Base-by-base conservation (phyloP, 176 grass and related monocot genomes). In the Miscanthus lutarioriparius region DNA sequence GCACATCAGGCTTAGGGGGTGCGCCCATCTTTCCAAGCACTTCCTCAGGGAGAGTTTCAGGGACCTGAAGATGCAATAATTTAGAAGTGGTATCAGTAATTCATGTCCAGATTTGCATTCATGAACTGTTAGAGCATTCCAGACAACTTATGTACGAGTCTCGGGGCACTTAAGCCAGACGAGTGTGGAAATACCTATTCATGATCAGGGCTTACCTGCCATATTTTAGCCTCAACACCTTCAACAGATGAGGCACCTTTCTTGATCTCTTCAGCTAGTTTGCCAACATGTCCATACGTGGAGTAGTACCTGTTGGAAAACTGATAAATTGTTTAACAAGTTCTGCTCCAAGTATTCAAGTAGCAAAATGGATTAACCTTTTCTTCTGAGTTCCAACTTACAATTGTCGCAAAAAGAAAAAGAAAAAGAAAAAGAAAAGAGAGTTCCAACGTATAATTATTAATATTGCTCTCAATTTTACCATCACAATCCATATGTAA, bases 11-110 rank as follows among this genome's bases (percentile, higher is more conserved):
- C 75, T 94, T 97, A 53, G 90, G 77, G 36, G 92, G 95, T 38
- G 95, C 95, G 3, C 92, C 88, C 90, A 97, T 97, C 84, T 97
- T 97, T 62, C 76, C 90, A 47, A 97, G 88, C 25, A 97, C 90
- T 35, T 92, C 95, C 35, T 94, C 95, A 2, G 88, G 61, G 27
- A 97, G 86, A 44, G 78, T 97, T 89, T 97, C 95, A 61, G 95
- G 88, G 20, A 97, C 92, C 95, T 97, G 14, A 4, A 62, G 10
- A 51, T 10, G 19, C 14, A 72, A 27, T 1, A 59, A 56, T 30
- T 22, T 27, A 38, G 41, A n/a, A 69, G 2, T 28, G 19, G 16
- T 38, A 62, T 69, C 48, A 48, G 62, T 26, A 36, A 82, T 45
- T 2, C 10, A 2, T 47, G 20, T n/a, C 64, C 20, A 68, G 73